Base-by-base conservation (phyloP, 768 basidiomycete genomes). In the Pholiota microspora region DNA sequence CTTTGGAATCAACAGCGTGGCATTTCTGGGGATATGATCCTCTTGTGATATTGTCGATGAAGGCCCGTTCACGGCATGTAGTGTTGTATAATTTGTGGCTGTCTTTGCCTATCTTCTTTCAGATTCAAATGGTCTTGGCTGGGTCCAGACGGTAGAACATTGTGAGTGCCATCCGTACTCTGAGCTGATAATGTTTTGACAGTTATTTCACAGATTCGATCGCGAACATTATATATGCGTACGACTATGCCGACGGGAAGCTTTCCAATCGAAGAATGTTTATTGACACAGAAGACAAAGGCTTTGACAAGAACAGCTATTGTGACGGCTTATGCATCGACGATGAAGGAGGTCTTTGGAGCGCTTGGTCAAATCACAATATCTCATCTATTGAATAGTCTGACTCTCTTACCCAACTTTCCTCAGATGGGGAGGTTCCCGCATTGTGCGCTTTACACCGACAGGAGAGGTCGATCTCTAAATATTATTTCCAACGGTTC, bases 201-300 rank as follows among this genome's bases (percentile, higher is more conserved):
- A 87, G 86, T 67, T 87, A 86, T 69, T 86, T 86, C 64, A 87
- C 86, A 52, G 84, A 88, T 66, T 88, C 85, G 1, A 67, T 80
- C 51, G 70, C 69, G n/a, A 85, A 87, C 69, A 73, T 75, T 59
- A 88, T 89, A 57, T 82, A 84, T 57, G 82, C 81, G 18, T 86
- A 85, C 62, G 83, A 86, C 63, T 88, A 87, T 60, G 71, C 78
- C 16, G 71, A 79, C 45, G 86, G 85, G n/a, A 68, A 72, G 12
- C 60, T 86, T 34, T 72, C 75, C 38, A 83, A 85, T 62, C 77
- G 81, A 52, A 77, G 85, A 9, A 61, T 82, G 9, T 80, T 81
- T 49, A 71, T 86, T 44, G 81, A 88, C 61, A 81, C 81, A 12
- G 68, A 81, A 53, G 75, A 78, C 40, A 71, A 77, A 53, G 84